Evolutionary conservation across 345 rosid species (phyloP).

Genomic region (thale cress (Arabidopsis thaliana)): DNA sequence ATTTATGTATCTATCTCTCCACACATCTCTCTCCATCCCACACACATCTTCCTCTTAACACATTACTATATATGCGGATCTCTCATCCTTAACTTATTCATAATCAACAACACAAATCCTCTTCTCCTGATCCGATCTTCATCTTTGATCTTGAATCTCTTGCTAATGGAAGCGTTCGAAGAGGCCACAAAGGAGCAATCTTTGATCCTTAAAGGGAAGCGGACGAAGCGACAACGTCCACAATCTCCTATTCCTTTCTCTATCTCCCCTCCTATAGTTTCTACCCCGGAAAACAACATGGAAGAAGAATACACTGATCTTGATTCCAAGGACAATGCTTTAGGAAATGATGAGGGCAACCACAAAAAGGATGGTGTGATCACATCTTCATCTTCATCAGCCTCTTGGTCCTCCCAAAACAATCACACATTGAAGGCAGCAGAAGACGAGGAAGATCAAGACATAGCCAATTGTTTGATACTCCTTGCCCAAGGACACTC

Average conservation of each 20-base stretch:
- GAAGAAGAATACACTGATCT: conserved; percentile 42
- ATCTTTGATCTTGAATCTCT: conserved; percentile 17
- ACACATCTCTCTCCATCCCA: conserved; percentile 48
- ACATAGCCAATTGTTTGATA: conserved; percentile 90
- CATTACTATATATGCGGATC: conserved; percentile 42
- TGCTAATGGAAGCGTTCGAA: conserved; percentile 60
- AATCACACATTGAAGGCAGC: conserved; percentile 43
- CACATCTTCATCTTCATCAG: conserved; percentile 46
- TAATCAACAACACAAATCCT: conserved; percentile 28
- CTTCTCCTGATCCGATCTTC: conserved; percentile 20
- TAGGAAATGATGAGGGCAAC: conserved; percentile 30
- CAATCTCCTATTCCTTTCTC: conserved; percentile 64
- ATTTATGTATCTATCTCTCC: conserved; percentile 49
- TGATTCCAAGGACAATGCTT: conserved; percentile 45
- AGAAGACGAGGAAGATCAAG: conserved; percentile 68
- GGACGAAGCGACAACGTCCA: conserved; percentile 73
- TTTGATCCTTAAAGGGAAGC: conserved; percentile 64
- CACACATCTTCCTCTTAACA: conserved; percentile 39
- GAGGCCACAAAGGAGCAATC: conserved; percentile 54
- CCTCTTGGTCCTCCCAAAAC: conserved; percentile 47
- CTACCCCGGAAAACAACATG: conserved; percentile 24
- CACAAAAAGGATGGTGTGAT: conserved; percentile 20
- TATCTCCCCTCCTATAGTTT: conserved; percentile 44
- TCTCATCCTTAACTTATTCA: conserved; percentile 32
- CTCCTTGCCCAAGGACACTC: conserved; percentile 77